Conservation (phyloP, 1,284 basidiomycete genomes). For the Austroboletus novae-zelandiae region DNA sequence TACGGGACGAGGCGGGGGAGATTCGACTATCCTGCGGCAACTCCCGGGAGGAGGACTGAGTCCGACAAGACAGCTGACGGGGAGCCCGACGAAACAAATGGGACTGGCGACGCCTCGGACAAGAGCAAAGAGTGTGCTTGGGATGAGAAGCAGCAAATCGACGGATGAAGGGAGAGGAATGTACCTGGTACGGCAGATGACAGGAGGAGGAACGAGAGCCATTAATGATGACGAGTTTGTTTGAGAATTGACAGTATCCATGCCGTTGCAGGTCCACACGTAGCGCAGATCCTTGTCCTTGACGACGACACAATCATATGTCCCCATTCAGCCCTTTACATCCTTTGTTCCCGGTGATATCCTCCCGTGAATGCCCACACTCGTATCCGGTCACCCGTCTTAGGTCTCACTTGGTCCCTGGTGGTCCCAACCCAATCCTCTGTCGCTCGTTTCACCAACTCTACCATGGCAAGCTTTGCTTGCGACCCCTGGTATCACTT, state of each 20-base stretch:
- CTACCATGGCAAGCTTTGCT: conserved; percentile 17
- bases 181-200: conserved; percentile 69
- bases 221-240: conserved; percentile 6
- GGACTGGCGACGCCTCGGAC: conserved; percentile 37
- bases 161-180: conserved; percentile 63
- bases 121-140: conserved; percentile 63
- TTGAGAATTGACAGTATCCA: conserved; percentile 1
- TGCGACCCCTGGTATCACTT: conserved; percentile 29
- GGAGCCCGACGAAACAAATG: conserved; percentile 59
- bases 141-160: conserved; percentile 54
- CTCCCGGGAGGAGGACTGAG: conserved; percentile 65
- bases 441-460: not conserved
- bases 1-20: conserved; percentile 54
- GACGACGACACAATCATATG: not conserved
- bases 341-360: not conserved
- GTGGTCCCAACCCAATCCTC: not conserved
- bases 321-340: not conserved
- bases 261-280: not conserved
- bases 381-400: not conserved
- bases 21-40: conserved; percentile 52
- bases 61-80: conserved; percentile 51
- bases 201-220: conserved; percentile 48
- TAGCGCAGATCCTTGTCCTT: not conserved
- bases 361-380: not conserved
- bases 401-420: conserved; percentile 1